phyloP scores from a whole-genome alignment of 306 rosid genomes.

The Mimosa pudica region DNA sequence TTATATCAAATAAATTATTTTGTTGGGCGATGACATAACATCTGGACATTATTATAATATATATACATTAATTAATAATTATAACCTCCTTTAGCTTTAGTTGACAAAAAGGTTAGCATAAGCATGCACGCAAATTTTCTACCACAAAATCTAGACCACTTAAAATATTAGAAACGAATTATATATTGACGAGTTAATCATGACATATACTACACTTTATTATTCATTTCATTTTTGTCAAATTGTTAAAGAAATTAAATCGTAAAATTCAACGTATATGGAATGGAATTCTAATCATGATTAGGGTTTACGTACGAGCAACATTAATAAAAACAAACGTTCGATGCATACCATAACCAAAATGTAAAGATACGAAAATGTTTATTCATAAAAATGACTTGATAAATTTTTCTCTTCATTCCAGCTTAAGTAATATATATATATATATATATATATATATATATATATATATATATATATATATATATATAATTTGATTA shows the following conservation, averaged over 20 bases:
- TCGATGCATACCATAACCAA: neutral
- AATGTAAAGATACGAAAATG: neutral
- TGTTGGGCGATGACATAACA: neutral
- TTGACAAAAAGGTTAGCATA: constrained; percentile 28
- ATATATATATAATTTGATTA: no score
- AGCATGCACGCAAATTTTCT: constrained; percentile 5
- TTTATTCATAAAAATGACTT: no score
- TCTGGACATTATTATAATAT: neutral
- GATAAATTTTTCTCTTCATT: no score
- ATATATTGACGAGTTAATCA: neutral
- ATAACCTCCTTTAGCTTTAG: neutral
- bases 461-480: no score
- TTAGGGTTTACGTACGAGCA: neutral
- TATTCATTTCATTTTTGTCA: neutral
- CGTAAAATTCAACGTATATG: neutral
- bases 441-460: no score
- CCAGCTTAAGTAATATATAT: no score
- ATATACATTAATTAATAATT: neutral
- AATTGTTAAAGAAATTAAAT: neutral
- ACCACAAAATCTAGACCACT: constrained; percentile 10
- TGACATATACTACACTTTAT: neutral
- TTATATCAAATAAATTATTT: neutral
- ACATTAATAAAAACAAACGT: neutral
- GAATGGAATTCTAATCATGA: neutral
- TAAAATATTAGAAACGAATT: neutral